A percentile compares a stretch with the other conserved stretches of the same genome.
phyloP scores from a whole-genome alignment of 129 eudicot species.

The Artemisia tridentata region DNA sequence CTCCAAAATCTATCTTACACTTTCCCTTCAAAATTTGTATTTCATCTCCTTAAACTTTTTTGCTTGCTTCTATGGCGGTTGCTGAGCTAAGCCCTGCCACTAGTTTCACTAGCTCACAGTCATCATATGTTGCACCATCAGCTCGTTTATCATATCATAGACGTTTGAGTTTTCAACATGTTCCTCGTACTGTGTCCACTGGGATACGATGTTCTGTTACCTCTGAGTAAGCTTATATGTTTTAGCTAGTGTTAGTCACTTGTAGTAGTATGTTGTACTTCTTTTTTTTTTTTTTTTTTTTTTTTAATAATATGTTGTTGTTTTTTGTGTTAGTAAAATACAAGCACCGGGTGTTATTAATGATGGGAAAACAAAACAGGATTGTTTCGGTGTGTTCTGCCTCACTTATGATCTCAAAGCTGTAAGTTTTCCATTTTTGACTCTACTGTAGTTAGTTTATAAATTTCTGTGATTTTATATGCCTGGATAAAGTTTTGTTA shows the following conservation, averaged over 20 bases:
- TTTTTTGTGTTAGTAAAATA: conserved; percentile 49
- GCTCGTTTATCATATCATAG: conserved; percentile 40
- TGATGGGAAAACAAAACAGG: conserved; percentile 49
- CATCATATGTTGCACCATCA: conserved; percentile 44
- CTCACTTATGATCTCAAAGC: conserved; percentile 96
- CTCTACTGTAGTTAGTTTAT: background rate
- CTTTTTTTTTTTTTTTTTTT: background rate
- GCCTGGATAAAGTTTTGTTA: background rate
- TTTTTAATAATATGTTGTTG: background rate
- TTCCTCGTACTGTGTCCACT: conserved; percentile 28
- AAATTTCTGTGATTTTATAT: background rate
- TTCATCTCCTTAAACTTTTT: background rate
- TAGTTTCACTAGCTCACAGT: conserved; percentile 25
- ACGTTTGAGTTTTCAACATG: conserved; percentile 28
- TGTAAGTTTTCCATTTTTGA: conserved; percentile 42
- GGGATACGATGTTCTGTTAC: conserved; percentile 62
- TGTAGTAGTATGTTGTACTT: background rate
- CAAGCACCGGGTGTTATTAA: conserved; percentile 50
- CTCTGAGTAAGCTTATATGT: conserved; percentile 40
- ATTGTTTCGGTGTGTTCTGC: conserved; percentile 91
- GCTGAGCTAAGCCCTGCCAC: conserved; percentile 50
- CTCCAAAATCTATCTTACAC: background rate
- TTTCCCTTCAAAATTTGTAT: conserved; percentile 22
- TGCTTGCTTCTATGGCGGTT: conserved; percentile 55
- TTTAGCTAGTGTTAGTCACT: background rate